Evolutionary conservation across 2,329 filamentous ascomycete species (phyloP).

Genomic region (Xylaria hypoxylon): DNA sequence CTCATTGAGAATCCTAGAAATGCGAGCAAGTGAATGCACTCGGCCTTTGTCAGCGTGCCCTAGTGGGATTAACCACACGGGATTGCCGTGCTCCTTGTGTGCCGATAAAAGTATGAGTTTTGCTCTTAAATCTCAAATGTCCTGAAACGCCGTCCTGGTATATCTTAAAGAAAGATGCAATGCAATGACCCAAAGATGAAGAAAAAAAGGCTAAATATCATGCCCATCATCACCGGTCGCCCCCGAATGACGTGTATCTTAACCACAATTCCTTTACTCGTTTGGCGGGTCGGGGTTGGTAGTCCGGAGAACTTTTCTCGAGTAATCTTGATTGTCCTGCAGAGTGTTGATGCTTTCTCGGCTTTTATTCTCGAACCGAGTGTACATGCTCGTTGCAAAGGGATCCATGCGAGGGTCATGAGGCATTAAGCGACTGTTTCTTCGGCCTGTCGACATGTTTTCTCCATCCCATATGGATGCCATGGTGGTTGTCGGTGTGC

Average conservation of each 20-base stretch:
- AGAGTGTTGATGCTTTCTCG: constrained; percentile 73
- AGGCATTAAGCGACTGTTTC: constrained; percentile 66
- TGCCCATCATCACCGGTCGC: constrained; percentile 51
- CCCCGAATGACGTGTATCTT: constrained; percentile 31
- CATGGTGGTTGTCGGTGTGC: constrained; percentile 60
- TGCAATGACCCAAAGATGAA: constrained; percentile 52
- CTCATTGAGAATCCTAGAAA: constrained; percentile 34
- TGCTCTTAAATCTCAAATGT: constrained; percentile 36
- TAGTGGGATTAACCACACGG: background rate
- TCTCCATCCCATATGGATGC: constrained; percentile 54
- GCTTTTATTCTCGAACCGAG: constrained; percentile 65
- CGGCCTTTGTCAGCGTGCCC: constrained; percentile 16
- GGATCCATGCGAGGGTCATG: constrained; percentile 74
- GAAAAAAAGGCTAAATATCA: constrained; percentile 45
- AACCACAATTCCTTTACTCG: constrained; percentile 39
- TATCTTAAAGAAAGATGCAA: constrained; percentile 55
- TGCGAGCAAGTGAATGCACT: constrained; percentile 35
- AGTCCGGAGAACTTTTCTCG: constrained; percentile 70
- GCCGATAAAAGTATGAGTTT: constrained; percentile 39
- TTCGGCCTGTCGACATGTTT: constrained; percentile 58
- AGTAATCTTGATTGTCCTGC: constrained; percentile 74
- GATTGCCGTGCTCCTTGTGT: constrained; percentile 40
- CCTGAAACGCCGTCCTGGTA: constrained; percentile 60
- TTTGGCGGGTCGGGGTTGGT: constrained; percentile 69
- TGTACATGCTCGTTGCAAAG: constrained; percentile 67